phyloP scores from a whole-genome alignment of 2,329 filamentous ascomycete species.

The Nigrospora sphaerica region DNA sequence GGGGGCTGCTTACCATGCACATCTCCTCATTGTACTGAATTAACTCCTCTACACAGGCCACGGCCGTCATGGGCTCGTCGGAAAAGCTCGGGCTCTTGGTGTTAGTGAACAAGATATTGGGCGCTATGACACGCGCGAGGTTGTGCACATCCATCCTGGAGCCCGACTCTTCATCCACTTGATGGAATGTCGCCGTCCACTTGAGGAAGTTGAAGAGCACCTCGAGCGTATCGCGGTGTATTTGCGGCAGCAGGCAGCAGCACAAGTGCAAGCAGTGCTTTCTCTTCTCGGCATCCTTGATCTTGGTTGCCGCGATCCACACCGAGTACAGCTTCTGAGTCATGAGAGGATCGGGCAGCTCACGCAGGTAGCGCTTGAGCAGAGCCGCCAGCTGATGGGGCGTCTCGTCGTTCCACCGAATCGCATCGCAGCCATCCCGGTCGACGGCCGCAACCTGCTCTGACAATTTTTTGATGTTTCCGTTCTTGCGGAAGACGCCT shows the following conservation, averaged over 20 bases:
- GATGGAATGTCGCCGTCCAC: conserved; percentile 95
- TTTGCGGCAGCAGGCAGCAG: conserved; percentile 87
- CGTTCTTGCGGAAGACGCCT: conserved; percentile 97
- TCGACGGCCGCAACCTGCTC: conserved; percentile 85
- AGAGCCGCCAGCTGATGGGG: conserved; percentile 91
- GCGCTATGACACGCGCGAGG: conserved; percentile 91
- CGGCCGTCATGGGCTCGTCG: conserved; percentile 84
- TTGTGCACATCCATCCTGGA: conserved; percentile 99
- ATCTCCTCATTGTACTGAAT: conserved; percentile 94
- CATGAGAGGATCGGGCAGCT: conserved; percentile 88
- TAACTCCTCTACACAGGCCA: conserved; percentile 84
- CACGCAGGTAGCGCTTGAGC: conserved; percentile 88
- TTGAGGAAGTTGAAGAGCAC: conserved; percentile 94
- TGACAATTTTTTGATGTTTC: conserved; percentile 90
- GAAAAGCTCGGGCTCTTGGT: conserved; percentile 63
- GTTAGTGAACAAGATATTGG: conserved; percentile 79
- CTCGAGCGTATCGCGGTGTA: conserved; percentile 88
- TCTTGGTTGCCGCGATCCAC: conserved; percentile 85
- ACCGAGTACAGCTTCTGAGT: conserved; percentile 91
- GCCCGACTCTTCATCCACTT: conserved; percentile 91
- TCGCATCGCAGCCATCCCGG: conserved; percentile 72
- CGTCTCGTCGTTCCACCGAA: conserved; percentile 81
- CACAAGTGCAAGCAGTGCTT: conserved; percentile 82
- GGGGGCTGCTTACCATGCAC: conserved; percentile 69
- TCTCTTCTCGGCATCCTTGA: conserved; percentile 72